Evolutionary conservation across 2,329 filamentous ascomycete genomes (phyloP).

Genomic region (Rutstroemia sp.): DNA sequence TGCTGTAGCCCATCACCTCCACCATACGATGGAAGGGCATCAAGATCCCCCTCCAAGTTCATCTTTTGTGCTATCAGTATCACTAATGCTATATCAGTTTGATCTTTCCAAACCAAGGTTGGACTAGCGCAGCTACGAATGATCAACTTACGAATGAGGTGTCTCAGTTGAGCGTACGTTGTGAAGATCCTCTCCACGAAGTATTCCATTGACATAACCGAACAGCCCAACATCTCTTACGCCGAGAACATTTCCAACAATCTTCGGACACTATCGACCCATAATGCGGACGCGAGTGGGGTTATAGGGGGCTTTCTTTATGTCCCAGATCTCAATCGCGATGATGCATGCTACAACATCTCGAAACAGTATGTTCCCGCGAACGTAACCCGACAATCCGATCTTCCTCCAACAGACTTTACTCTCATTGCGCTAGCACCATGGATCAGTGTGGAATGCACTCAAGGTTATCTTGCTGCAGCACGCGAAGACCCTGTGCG

Average conservation of each 20-base stretch:
- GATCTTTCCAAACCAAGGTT: constrained; percentile 27
- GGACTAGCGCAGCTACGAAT: constrained; percentile 16
- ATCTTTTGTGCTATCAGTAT: not conserved
- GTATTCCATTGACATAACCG: not conserved
- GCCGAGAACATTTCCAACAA: constrained; percentile 40
- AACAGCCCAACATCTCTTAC: constrained; percentile 27
- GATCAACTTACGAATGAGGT: constrained; percentile 14
- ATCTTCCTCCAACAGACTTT: constrained; percentile 64
- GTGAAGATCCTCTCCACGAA: not conserved
- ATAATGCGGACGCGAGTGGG: constrained; percentile 51
- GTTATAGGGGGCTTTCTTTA: constrained; percentile 75
- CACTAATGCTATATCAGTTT: constrained; percentile 20
- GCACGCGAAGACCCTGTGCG: constrained; percentile 52
- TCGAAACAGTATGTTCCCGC: constrained; percentile 60
- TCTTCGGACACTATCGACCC: constrained; percentile 70
- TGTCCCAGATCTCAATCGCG: constrained; percentile 59
- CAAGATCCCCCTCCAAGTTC: too few relatives aligned
- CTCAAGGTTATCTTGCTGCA: constrained; percentile 60
- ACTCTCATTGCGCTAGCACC: constrained; percentile 77
- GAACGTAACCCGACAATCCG: constrained; percentile 65
- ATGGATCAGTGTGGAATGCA: constrained; percentile 72
- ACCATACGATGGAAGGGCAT: not conserved
- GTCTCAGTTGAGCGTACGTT: constrained; percentile 23
- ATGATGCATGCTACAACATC: constrained; percentile 55
- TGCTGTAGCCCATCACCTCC: not conserved